Conservation (phyloP, 2,329 filamentous ascomycete species). For the Alternaria novae-zelandiae region DNA sequence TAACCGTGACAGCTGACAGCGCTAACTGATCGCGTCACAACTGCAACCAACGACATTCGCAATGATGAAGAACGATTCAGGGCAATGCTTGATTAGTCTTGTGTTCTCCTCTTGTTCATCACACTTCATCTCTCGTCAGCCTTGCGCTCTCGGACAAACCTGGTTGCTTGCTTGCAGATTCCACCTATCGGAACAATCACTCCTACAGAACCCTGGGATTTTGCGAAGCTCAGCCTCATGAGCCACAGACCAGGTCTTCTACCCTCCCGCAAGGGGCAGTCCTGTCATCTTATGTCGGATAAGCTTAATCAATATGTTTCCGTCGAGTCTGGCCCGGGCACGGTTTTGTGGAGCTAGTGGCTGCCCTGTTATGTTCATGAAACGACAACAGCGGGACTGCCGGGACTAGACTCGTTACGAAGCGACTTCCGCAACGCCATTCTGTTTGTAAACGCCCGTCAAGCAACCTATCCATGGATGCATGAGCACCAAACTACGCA, state of each 20-base stretch:
- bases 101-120: background rate
- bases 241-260: background rate
- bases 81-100: background rate
- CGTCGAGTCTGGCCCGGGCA: background rate
- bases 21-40: background rate
- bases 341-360: background rate
- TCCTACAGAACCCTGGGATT: background rate
- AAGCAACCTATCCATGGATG: background rate
- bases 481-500: background rate
- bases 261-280: background rate
- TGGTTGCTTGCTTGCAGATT: background rate
- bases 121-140: background rate
- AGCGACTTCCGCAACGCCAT: background rate
- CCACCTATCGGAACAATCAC: constrained; percentile 10
- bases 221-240: background rate
- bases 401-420: background rate
- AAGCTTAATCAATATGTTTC: constrained; percentile 5
- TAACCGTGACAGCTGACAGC: background rate
- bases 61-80: background rate
- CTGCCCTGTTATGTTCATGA: constrained; percentile 2
- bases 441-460: background rate
- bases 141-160: background rate
- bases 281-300: constrained; percentile 2
- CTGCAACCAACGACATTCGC: background rate
- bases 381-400: constrained; percentile 4